phyloP scores from a whole-genome alignment of 257 asterid species.

The Solanum medicagineum region DNA sequence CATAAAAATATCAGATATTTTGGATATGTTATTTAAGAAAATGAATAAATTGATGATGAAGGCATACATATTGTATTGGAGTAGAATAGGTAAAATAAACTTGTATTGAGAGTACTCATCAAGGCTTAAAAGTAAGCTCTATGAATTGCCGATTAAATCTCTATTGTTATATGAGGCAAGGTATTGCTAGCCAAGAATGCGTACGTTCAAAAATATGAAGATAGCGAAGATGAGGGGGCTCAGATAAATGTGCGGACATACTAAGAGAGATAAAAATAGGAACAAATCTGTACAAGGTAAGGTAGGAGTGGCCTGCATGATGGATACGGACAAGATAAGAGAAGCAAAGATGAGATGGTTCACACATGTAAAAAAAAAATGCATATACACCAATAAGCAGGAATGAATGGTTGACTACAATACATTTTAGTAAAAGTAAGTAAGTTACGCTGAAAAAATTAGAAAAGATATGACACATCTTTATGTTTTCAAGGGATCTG shows the following conservation, averaged over 20 bases:
- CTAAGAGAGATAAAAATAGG: background rate
- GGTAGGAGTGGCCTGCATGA: rapidly evolving
- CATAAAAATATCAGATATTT: background rate
- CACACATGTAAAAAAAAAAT: background rate
- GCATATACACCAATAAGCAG: background rate
- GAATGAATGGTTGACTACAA: background rate
- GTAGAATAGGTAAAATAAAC: background rate
- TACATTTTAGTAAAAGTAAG: background rate
- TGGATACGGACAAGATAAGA: background rate
- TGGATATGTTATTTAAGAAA: background rate
- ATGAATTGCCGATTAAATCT: background rate
- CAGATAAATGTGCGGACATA: background rate
- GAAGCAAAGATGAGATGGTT: background rate
- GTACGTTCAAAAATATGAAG: background rate
- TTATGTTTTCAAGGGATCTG: background rate
- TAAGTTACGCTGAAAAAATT: background rate
- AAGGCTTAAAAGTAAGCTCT: background rate
- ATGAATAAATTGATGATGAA: background rate
- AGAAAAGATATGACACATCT: background rate
- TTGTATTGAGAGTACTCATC: background rate
- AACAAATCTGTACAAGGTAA: background rate
- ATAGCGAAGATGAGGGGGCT: background rate
- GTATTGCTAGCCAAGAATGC: background rate
- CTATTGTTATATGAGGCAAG: background rate
- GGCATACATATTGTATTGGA: background rate